Conservation (phyloP, 2,329 filamentous ascomycete species). For the Aspergillus unguis region DNA sequence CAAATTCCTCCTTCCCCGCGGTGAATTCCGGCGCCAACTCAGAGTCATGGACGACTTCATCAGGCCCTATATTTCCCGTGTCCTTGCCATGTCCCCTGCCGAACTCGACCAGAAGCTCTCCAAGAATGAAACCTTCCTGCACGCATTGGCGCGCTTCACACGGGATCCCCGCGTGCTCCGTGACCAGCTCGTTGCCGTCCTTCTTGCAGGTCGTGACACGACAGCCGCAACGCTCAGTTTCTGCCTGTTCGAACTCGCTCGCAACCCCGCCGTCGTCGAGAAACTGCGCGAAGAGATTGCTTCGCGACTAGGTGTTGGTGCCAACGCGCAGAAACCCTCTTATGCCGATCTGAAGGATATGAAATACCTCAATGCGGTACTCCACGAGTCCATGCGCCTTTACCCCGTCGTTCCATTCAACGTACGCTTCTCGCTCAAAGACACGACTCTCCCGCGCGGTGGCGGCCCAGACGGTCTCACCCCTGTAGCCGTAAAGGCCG, state of each 20-base stretch:
- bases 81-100: conserved; percentile 64
- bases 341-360: conserved; percentile 83
- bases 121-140: conserved; percentile 79
- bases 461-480: conserved; percentile 48
- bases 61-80: conserved; percentile 70
- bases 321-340: conserved; percentile 50
- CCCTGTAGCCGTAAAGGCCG: conserved; percentile 47
- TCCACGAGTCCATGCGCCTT: conserved; percentile 74
- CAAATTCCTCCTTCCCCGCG: conserved; percentile 60
- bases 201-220: conserved; percentile 80
- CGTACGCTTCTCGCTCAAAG: conserved; percentile 65
- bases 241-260: conserved; percentile 76
- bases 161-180: conserved; percentile 63
- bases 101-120: conserved; percentile 68
- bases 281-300: conserved; percentile 73
- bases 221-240: conserved; percentile 79
- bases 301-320: conserved; percentile 59
- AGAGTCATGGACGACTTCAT: conserved; percentile 72
- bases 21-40: conserved; percentile 61
- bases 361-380: conserved; percentile 69
- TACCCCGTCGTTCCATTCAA: conserved; percentile 80
- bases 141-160: conserved; percentile 78
- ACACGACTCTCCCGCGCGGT: conserved; percentile 72
- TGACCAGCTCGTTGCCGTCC: conserved; percentile 77
- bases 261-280: conserved; percentile 62